Evolutionary conservation across 1,284 basidiomycete species (phyloP).

Genomic region (Ganoderma sinense): DNA sequence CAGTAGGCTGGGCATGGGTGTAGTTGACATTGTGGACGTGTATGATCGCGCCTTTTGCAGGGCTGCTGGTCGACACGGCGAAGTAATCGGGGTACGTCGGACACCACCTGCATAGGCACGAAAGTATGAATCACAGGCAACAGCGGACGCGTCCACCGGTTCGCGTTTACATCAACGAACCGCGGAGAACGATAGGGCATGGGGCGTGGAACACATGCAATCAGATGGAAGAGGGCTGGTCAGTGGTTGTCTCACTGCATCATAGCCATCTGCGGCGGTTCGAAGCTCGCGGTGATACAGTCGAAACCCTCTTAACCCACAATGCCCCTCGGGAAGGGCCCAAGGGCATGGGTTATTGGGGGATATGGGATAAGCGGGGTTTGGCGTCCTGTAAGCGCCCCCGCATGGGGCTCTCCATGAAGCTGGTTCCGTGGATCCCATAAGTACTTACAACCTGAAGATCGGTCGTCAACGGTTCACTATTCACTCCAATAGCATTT

Average conservation of each 20-base stretch:
- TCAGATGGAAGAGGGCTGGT: background rate
- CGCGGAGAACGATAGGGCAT: background rate
- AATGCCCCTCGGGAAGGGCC: too few species aligned
- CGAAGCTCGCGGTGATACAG: background rate
- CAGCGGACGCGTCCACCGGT: background rate
- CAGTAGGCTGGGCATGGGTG: slow-evolving; percentile 66
- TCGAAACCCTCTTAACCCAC: too few species aligned
- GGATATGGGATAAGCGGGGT: too few species aligned
- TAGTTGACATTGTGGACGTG: slow-evolving; percentile 73
- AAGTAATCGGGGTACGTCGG: slow-evolving; percentile 78
- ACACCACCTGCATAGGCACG: slow-evolving; percentile 65
- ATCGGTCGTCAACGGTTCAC: too few species aligned
- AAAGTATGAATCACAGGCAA: background rate
- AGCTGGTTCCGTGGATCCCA: too few species aligned
- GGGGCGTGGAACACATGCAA: too few species aligned
- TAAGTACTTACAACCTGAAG: too few species aligned
- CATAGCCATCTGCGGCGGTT: background rate
- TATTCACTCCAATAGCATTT: too few species aligned
- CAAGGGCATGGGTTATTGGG: too few species aligned
- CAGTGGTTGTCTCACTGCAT: background rate
- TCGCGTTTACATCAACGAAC: background rate
- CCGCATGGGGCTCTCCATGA: too few species aligned
- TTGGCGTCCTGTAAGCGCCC: too few species aligned
- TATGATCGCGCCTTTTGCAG: slow-evolving; percentile 67
- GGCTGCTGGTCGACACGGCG: slow-evolving; percentile 69